A percentile compares a stretch with the other conserved stretches of the same genome.
Evolutionary conservation across 306 rosid genomes (phyloP).

Genomic region (apple (Malus domestica)): ASM211411v1 NC_041799.1:16300001-16300500

Average conservation of each 20-base stretch:
- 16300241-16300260: background rate
- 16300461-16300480: conserved; percentile 72
- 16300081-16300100: background rate
- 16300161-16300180: background rate
- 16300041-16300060: background rate
- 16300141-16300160: background rate
- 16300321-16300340: too few species aligned
- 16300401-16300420: conserved; percentile 7
- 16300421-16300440: background rate
- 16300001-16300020: background rate
- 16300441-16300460: conserved; percentile 29
- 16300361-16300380: background rate
- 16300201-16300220: too few species aligned
- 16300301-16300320: background rate
- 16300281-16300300: background rate
- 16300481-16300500: conserved; percentile 75
- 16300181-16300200: background rate
- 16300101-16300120: background rate
- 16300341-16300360: background rate
- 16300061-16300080: background rate
- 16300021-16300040: conserved; percentile 2
- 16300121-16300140: background rate
- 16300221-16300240: background rate
- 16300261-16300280: background rate
- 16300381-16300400: background rate